Evolutionary conservation across 2,329 filamentous ascomycete genomes (phyloP).

Genomic region (Phaeosphaeria sp.): DNA sequence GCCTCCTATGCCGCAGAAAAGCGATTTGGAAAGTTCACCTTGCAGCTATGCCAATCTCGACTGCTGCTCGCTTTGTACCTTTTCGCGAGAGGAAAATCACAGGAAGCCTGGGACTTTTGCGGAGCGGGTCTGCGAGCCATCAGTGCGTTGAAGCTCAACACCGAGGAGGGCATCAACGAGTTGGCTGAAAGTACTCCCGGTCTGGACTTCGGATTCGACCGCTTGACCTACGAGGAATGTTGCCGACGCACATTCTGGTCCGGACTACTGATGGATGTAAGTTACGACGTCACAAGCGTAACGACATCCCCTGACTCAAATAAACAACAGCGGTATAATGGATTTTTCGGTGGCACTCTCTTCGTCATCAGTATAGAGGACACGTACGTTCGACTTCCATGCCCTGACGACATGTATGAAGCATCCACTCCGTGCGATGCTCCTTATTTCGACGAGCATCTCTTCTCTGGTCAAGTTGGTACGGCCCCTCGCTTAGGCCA

Average conservation of each 20-base stretch:
- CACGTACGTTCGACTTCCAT: constrained; percentile 71
- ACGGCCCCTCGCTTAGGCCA: constrained; percentile 50
- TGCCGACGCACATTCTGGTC: constrained; percentile 76
- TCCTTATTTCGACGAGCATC: constrained; percentile 65
- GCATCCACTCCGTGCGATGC: constrained; percentile 62
- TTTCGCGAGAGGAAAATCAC: constrained; percentile 65
- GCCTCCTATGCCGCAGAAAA: constrained; percentile 64
- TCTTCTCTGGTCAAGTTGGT: constrained; percentile 48
- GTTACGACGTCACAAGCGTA: constrained; percentile 43
- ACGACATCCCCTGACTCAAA: constrained; percentile 40
- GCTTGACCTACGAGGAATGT: constrained; percentile 67
- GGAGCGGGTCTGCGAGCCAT: constrained; percentile 68
- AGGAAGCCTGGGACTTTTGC: constrained; percentile 68
- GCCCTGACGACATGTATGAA: constrained; percentile 67
- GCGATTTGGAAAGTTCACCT: constrained; percentile 58
- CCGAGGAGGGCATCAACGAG: constrained; percentile 60
- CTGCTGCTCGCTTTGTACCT: constrained; percentile 72
- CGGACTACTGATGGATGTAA: constrained; percentile 71
- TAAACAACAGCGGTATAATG: constrained; percentile 61
- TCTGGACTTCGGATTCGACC: constrained; percentile 65
- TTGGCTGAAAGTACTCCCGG: constrained; percentile 53
- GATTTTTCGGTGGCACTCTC: constrained; percentile 58
- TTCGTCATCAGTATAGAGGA: constrained; percentile 68
- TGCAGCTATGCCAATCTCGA: constrained; percentile 72
- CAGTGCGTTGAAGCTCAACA: constrained; percentile 66